A percentile compares a stretch with the other conserved stretches of the same genome.
Conservation (phyloP, 768 basidiomycete species). For the Auricularia heimuer region DNA sequence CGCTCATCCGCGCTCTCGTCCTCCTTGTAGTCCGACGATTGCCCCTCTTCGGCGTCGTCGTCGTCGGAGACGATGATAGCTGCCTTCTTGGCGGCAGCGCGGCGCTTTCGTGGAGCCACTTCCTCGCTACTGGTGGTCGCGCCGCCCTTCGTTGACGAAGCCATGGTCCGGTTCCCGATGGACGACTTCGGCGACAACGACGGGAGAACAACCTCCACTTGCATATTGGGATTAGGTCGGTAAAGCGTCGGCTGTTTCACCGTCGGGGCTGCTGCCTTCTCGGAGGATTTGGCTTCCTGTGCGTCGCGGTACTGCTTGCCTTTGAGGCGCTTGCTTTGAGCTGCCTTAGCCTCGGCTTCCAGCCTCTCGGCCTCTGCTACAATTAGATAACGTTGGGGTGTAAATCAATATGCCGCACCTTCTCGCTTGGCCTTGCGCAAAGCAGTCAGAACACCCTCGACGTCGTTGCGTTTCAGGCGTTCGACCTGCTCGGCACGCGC, state of each 20-base stretch:
- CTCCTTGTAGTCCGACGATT: slow-evolving; percentile 19
- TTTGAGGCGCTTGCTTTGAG: slow-evolving; percentile 57
- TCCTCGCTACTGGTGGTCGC: slow-evolving; percentile 2
- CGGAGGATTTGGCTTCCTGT: slow-evolving; percentile 27
- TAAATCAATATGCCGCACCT: slow-evolving; percentile 32
- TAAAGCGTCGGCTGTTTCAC: slow-evolving; percentile 6
- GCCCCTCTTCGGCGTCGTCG: background rate
- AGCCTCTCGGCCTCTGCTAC: slow-evolving; percentile 34
- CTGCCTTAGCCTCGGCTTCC: slow-evolving; percentile 31
- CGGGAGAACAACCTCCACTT: slow-evolving; percentile 49
- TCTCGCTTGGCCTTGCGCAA: slow-evolving; percentile 53
- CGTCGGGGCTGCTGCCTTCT: slow-evolving; percentile 13
- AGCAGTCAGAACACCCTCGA: slow-evolving; percentile 48
- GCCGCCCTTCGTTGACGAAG: slow-evolving; percentile 8
- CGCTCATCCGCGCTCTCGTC: slow-evolving; percentile 28
- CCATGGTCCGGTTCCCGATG: background rate
- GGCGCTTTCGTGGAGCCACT: background rate
- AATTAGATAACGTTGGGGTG: slow-evolving; percentile 4
- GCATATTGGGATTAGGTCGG: slow-evolving; percentile 22
- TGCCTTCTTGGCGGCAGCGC: slow-evolving; percentile 18
- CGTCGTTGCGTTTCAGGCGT: slow-evolving; percentile 53
- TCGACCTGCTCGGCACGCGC: slow-evolving; percentile 59
- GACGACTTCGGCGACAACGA: background rate
- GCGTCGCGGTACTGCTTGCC: slow-evolving; percentile 66
- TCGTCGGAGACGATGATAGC: slow-evolving; percentile 41